Evolutionary conservation across 306 rosid genomes (phyloP).

Genomic region (Alnus glutinosa): DNA sequence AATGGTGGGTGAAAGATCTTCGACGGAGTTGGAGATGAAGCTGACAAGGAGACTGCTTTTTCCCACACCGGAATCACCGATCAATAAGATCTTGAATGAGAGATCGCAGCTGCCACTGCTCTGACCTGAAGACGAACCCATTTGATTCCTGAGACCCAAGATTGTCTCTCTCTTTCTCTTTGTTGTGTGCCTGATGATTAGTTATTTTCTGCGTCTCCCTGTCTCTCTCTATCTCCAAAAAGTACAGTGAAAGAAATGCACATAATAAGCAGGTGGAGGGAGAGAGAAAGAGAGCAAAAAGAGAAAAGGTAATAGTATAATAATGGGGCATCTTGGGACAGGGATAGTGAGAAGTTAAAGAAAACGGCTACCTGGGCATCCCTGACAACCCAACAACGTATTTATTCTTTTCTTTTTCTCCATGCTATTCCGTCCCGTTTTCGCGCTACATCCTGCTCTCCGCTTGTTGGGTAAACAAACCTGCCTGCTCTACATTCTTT

Average conservation of each 20-base stretch:
- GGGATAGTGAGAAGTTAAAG: constrained; percentile 49
- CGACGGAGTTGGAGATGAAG: constrained; percentile 70
- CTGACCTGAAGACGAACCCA: constrained; percentile 91
- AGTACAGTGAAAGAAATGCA: constrained; percentile 36
- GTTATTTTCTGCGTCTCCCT: constrained; percentile 23
- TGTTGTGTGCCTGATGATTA: constrained; percentile 27
- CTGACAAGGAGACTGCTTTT: constrained; percentile 87
- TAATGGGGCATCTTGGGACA: constrained; percentile 32
- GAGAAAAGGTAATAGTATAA: constrained; percentile 6
- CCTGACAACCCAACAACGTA: constrained; percentile 48
- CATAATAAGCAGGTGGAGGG: constrained; percentile 17
- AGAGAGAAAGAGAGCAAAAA: constrained; percentile 3
- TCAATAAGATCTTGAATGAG: constrained; percentile 91
- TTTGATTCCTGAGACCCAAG: constrained; percentile 25
- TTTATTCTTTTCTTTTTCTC: constrained; percentile 56
- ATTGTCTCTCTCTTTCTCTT: constrained; percentile 6
- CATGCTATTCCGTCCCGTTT: constrained; percentile 9
- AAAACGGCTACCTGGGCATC: constrained; percentile 62
- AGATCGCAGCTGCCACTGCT: constrained; percentile 67
- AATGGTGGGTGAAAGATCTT: constrained; percentile 78
- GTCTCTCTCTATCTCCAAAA: constrained; percentile 26
- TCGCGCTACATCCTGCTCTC: constrained; percentile 22
- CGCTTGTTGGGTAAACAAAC: background rate
- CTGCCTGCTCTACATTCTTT: too few species aligned
- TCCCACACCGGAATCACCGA: constrained; percentile 98